Conservation (phyloP, 2,329 filamentous ascomycete species). For the Paecilomyces formosus region DNA sequence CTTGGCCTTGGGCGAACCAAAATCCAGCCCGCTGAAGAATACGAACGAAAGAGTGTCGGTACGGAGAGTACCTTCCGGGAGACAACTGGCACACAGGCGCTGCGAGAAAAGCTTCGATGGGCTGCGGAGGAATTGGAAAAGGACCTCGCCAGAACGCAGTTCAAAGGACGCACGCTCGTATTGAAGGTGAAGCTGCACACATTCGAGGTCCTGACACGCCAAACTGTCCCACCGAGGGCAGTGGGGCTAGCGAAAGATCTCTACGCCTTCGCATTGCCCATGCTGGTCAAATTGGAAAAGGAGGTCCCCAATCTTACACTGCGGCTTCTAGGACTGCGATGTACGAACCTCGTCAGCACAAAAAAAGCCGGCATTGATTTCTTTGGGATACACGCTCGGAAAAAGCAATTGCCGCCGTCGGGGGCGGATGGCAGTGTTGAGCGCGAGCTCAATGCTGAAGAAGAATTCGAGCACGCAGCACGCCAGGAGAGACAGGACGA, state of each 20-base stretch:
- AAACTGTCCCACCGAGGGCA: conserved; percentile 66
- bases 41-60: conserved; percentile 86
- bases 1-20: conserved; percentile 79
- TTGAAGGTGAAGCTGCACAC: conserved; percentile 92
- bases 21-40: conserved; percentile 79
- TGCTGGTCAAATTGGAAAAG: conserved; percentile 75
- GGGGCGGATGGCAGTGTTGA: conserved; percentile 25
- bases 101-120: conserved; percentile 70
- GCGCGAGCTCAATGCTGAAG: conserved; percentile 64
- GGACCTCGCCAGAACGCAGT: conserved; percentile 69
- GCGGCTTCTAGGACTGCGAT: conserved; percentile 79
- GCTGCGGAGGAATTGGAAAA: conserved; percentile 82
- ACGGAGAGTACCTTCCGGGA: conserved; percentile 90
- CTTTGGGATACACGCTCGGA: conserved; percentile 50
- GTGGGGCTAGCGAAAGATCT: conserved; percentile 70
- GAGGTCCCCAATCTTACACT: conserved; percentile 74
- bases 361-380: conserved; percentile 77
- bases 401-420: conserved; percentile 11
- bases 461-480: conserved; percentile 57
- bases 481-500: conserved; percentile 54
- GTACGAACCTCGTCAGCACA: conserved; percentile 78
- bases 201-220: conserved; percentile 82
- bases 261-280: conserved; percentile 72
- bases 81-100: conserved; percentile 57
- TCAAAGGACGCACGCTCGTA: conserved; percentile 84